These are phyloP conservation scores for Neocallimastix lanati DNA, from an alignment of 192 early-diverging fungal species.

Conservation along the genomic window DNA sequence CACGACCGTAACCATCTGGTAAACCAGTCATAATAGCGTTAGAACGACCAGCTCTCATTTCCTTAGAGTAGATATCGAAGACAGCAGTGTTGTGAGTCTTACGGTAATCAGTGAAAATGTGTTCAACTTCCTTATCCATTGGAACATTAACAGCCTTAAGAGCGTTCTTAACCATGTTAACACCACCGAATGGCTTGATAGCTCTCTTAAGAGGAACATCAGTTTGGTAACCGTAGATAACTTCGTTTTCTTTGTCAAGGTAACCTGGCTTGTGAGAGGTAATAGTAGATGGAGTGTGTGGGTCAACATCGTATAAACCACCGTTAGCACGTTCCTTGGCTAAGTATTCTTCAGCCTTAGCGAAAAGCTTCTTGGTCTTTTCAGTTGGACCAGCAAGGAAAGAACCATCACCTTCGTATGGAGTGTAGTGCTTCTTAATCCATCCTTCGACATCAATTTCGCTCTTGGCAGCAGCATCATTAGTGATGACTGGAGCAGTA, in stretches of 20 bases:
- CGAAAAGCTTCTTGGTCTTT: background rate
- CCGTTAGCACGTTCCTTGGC: background rate
- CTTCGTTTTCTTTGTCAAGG: slow-evolving; percentile 10
- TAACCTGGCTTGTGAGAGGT: slow-evolving; percentile 6
- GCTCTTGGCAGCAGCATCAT: background rate
- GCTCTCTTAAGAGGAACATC: slow-evolving; percentile 9
- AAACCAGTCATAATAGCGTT: slow-evolving; percentile 10
- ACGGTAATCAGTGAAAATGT: slow-evolving; percentile 7
- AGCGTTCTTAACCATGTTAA: slow-evolving; percentile 9
- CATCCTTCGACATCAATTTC: background rate
- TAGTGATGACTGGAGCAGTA: background rate
- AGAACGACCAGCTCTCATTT: slow-evolving; percentile 7
- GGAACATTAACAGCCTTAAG: slow-evolving; percentile 3
- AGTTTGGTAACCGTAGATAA: slow-evolving; percentile 10
- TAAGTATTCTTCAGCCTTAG: background rate
- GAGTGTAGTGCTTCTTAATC: background rate
- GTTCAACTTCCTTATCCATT: slow-evolving; percentile 5
- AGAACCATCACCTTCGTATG: background rate
- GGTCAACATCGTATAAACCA: slow-evolving; percentile 6
- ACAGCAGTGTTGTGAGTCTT: slow-evolving; percentile 12
- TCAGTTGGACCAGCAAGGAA: background rate
- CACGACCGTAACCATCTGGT: slow-evolving; percentile 10
- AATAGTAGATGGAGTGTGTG: slow-evolving; percentile 5
- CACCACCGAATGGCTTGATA: slow-evolving; percentile 7
- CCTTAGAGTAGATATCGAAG: slow-evolving; percentile 7